Percentiles rank a stretch among this genome's conserved stretches.
These are phyloP conservation scores for Chamaecrista fasciculata DNA, from an alignment of 306 rosid species.

Conservation along the genomic window DNA sequence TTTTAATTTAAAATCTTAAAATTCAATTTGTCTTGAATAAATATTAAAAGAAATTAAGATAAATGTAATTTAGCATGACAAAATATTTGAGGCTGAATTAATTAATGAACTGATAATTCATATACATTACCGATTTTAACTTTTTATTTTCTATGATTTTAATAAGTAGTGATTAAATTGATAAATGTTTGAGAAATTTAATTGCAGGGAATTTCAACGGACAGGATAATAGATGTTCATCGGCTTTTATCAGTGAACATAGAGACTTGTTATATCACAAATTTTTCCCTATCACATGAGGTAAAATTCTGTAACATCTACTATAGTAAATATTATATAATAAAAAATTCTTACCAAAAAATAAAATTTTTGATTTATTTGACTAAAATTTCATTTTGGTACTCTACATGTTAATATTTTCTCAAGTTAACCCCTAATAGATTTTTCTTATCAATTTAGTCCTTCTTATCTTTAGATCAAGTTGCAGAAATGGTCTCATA, in stretches of 20 bases:
- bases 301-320: slow-evolving; percentile 33
- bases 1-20: background rate
- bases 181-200: background rate
- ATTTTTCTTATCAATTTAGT: too few relatives aligned
- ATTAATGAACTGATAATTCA: too few relatives aligned
- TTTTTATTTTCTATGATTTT: background rate
- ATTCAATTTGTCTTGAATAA: too few relatives aligned
- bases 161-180: background rate
- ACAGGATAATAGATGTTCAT: slow-evolving; percentile 77
- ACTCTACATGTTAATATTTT: too few relatives aligned
- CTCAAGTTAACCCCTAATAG: too few relatives aligned
- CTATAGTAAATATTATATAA: background rate
- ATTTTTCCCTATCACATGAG: slow-evolving; percentile 77
- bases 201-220: slow-evolving; percentile 95
- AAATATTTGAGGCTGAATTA: too few relatives aligned
- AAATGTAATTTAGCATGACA: too few relatives aligned
- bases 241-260: slow-evolving; percentile 65
- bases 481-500: too few relatives aligned
- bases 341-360: too few relatives aligned
- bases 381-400: background rate
- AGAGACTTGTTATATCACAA: slow-evolving; percentile 73
- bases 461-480: too few relatives aligned
- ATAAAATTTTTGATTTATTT: background rate
- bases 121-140: too few relatives aligned
- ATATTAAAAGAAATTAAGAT: too few relatives aligned